Conservation (phyloP, 306 rosid species). For the Trifolium pratense region DNA sequence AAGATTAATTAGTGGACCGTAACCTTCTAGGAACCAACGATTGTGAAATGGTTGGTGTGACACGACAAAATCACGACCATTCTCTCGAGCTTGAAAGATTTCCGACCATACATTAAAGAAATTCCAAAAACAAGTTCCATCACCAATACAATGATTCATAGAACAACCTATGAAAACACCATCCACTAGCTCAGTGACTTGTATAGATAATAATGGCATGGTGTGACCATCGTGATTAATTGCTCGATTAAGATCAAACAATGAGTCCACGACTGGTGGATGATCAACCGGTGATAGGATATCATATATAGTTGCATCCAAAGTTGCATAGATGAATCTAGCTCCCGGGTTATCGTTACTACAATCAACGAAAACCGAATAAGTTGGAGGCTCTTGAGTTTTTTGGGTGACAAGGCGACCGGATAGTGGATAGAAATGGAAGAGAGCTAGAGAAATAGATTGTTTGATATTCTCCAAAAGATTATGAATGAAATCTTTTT, state of each 20-base stretch:
- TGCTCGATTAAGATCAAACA: conserved; percentile 61
- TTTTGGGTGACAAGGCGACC: conserved; percentile 53
- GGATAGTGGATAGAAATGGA: conserved; percentile 68
- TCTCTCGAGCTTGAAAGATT: conserved; percentile 39
- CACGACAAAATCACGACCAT: neutral
- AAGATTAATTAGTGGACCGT: conserved; percentile 47
- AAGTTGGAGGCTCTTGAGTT: conserved; percentile 42
- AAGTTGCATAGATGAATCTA: conserved; percentile 52
- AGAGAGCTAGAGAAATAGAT: conserved; percentile 58
- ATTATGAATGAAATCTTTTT: conserved; percentile 20
- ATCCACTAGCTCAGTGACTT: conserved; percentile 61
- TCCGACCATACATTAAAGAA: conserved; percentile 66
- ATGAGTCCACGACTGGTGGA: conserved; percentile 54
- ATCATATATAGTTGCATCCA: conserved; percentile 49
- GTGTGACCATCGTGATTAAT: conserved; percentile 68
- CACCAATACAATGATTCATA: conserved; percentile 53
- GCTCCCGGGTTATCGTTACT: conserved; percentile 48
- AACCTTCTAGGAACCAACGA: conserved; percentile 62
- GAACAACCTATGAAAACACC: conserved; percentile 74
- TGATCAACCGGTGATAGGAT: conserved; percentile 59
- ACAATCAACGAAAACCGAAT: conserved; percentile 51
- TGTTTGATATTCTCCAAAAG: conserved; percentile 51
- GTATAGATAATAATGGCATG: conserved; percentile 52
- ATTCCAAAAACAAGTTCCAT: conserved; percentile 69
- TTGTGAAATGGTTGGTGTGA: conserved; percentile 50